phyloP scores from a whole-genome alignment of 805 yeast genomes.

The Barnettozyma sp. region DNA sequence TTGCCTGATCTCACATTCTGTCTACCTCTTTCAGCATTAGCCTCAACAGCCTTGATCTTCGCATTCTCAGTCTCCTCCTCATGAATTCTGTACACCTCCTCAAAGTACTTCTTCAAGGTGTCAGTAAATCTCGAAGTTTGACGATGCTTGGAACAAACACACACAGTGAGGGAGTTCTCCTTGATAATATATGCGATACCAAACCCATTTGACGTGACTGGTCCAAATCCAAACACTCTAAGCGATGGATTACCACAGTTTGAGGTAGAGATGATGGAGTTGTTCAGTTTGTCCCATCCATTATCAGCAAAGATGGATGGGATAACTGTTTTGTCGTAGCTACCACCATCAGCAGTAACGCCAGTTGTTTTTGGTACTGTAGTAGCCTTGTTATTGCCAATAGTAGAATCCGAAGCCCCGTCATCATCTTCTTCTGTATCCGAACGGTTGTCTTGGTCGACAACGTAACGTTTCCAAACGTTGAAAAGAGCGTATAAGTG shows the following conservation, averaged over 20 bases:
- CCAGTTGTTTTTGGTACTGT: too few relatives aligned
- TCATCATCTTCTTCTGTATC: conserved; percentile 20
- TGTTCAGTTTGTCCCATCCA: conserved; percentile 84
- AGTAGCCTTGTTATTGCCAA: conserved; percentile 12
- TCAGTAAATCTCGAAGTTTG: conserved; percentile 75
- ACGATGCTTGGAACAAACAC: conserved; percentile 81
- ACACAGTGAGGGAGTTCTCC: conserved; percentile 67
- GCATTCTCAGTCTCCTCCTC: conserved; percentile 23
- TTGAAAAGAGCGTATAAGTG: conserved; percentile 83
- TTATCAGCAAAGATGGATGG: conserved; percentile 78
- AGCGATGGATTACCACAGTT: conserved; percentile 92
- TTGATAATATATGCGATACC: conserved; percentile 92
- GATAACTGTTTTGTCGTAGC: conserved; percentile 30
- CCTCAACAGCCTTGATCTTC: conserved; percentile 11
- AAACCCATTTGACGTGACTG: conserved; percentile 82
- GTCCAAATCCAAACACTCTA: conserved; percentile 85
- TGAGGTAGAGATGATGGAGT: conserved; percentile 72
- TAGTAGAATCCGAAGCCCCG: conserved; percentile 19
- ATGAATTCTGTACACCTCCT: conserved; percentile 49
- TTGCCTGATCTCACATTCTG: conserved; percentile 28
- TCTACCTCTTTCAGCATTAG: conserved; percentile 23
- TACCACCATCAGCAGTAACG: too few relatives aligned
- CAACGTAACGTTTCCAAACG: conserved; percentile 67
- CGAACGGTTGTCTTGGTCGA: conserved; percentile 13
- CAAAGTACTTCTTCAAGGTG: conserved; percentile 55